A percentile compares a stretch with the other conserved stretches of the same genome.
Evolutionary conservation across 1,139 yeast species (phyloP).

Genomic region (Arxiozyma bovina): DNA sequence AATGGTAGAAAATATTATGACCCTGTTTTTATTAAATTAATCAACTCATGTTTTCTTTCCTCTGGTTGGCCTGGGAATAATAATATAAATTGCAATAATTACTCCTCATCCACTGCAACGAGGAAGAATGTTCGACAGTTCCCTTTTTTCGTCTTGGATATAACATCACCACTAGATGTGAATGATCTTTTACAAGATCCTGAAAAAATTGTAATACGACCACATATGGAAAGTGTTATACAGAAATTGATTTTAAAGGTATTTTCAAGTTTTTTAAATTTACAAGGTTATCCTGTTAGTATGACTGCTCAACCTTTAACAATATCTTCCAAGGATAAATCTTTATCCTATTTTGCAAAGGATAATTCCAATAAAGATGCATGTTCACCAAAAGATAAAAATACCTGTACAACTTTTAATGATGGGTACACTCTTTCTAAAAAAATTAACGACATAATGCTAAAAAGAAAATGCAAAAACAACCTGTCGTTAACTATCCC

Average conservation of each 20-base stretch:
- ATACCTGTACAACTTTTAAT: not conserved
- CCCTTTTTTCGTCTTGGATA: conserved; percentile 37
- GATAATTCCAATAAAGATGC: not conserved
- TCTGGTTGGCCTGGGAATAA: conserved; percentile 22
- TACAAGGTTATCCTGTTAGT: conserved; percentile 20
- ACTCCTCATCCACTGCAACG: conserved; percentile 1
- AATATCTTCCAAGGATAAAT: not conserved
- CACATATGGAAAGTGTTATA: conserved; percentile 29
- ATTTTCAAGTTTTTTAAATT: conserved; percentile 29
- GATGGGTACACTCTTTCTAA: not conserved
- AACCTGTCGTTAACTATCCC: not conserved
- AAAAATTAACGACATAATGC: not conserved
- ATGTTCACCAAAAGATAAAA: not conserved
- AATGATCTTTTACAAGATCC: conserved; percentile 41
- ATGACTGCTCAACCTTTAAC: not conserved
- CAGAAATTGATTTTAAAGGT: conserved; percentile 30
- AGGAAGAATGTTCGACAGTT: conserved; percentile 28
- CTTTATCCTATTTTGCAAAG: not conserved
- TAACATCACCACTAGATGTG: conserved; percentile 30
- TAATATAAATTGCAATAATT: not conserved
- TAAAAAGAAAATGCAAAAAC: not conserved
- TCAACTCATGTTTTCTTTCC: conserved; percentile 31
- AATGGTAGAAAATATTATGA: conserved; percentile 36
- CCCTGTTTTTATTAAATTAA: conserved; percentile 21
- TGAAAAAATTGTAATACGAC: conserved; percentile 29